phyloP scores from a whole-genome alignment of 2,329 filamentous ascomycete species.

The Capronia epimyces region DNA sequence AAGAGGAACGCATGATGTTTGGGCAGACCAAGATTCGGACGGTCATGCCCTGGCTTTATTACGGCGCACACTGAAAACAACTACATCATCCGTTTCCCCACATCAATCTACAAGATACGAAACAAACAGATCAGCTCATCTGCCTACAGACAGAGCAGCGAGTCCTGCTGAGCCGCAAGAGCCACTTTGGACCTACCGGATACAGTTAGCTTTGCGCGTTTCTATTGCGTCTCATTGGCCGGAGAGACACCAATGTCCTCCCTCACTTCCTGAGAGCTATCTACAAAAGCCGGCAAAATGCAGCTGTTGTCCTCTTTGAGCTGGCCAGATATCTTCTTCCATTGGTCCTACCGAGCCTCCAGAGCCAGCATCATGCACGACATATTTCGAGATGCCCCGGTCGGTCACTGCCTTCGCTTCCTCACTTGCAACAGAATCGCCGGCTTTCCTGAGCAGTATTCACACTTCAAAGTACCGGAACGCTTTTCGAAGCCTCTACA shows the following conservation, averaged over 20 bases:
- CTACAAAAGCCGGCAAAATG: no score
- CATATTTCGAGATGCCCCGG: neutral
- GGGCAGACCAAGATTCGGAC: no score
- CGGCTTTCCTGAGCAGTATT: neutral
- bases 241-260: neutral
- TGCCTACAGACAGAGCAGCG: no score
- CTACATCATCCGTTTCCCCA: neutral
- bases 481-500: neutral
- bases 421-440: neutral
- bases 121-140: no score
- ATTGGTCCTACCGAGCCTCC: no score
- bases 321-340: no score
- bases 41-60: no score
- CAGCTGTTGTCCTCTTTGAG: no score
- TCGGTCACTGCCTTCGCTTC: neutral
- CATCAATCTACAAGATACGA: neutral
- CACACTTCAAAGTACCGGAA: neutral
- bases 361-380: neutral
- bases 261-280: neutral
- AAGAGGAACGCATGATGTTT: neutral
- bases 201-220: neutral
- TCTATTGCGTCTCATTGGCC: neutral
- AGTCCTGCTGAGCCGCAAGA: neutral
- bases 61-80: neutral
- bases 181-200: neutral